These are phyloP conservation scores for Mucor irregularis DNA, from an alignment of 371 early-diverging fungal species.

Conservation along the genomic window DNA sequence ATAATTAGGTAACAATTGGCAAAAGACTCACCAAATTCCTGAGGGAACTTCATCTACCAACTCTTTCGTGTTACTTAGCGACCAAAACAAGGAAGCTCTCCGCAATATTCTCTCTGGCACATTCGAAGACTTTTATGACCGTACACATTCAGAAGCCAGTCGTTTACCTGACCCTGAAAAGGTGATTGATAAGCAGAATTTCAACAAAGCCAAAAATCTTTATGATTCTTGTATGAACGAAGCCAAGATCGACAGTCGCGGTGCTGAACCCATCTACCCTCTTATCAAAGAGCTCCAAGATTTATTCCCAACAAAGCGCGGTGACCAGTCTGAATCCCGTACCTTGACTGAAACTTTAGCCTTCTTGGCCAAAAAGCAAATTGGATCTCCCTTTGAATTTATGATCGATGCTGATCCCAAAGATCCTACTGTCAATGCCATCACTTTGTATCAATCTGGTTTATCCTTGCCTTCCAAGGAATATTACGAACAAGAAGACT, in stretches of 20 bases:
- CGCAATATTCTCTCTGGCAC: slow-evolving; percentile 42
- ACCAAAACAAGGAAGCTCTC: slow-evolving; percentile 67
- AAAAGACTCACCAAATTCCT: slow-evolving; percentile 48
- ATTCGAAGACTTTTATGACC: slow-evolving; percentile 36
- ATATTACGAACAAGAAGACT: slow-evolving; percentile 51
- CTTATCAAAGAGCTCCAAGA: slow-evolving; percentile 36
- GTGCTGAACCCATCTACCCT: slow-evolving; percentile 48
- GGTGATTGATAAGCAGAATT: slow-evolving; percentile 46
- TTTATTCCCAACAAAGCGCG: slow-evolving; percentile 12
- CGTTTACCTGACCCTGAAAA: slow-evolving; percentile 37
- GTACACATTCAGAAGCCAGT: slow-evolving; percentile 7
- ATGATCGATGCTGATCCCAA: slow-evolving; percentile 41
- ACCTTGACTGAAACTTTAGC: slow-evolving; percentile 13
- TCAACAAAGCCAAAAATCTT: slow-evolving; percentile 47
- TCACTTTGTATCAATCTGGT: slow-evolving; percentile 52
- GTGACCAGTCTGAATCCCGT: slow-evolving; percentile 11
- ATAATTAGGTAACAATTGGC: slow-evolving; percentile 52
- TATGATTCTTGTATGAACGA: slow-evolving; percentile 64
- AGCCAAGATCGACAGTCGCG: slow-evolving; percentile 40
- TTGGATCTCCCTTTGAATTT: slow-evolving; percentile 20
- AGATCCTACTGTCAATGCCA: slow-evolving; percentile 43
- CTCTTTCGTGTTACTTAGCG: slow-evolving; percentile 26
- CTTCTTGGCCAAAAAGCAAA: slow-evolving; percentile 11
- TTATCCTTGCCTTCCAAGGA: slow-evolving; percentile 59
- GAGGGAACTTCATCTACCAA: slow-evolving; percentile 48